These are phyloP conservation scores for Paramecium pentaurelia DNA, from an alignment of 73 alveolate species.

Conservation along the genomic window DNA sequence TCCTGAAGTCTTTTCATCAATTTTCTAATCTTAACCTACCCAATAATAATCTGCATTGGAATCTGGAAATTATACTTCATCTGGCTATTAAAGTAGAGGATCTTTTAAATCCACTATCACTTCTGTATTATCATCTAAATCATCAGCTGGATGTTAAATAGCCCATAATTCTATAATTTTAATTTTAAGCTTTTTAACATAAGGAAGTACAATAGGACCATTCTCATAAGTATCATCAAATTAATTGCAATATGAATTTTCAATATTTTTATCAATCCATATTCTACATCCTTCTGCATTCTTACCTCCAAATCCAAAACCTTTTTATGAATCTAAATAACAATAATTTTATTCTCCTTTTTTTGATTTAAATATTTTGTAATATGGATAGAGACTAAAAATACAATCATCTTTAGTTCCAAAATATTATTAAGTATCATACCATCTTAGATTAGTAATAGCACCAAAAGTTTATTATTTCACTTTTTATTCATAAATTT, in stretches of 20 bases:
- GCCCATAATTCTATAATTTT: not conserved
- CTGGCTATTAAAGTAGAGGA: not conserved
- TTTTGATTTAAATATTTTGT: not conserved
- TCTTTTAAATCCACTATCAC: not conserved
- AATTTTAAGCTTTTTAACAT: not conserved
- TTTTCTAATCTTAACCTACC: not conserved
- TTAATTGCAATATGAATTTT: not conserved
- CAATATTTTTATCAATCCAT: not conserved
- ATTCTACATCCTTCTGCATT: not conserved
- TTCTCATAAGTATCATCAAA: constrained; percentile 21
- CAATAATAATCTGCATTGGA: constrained; percentile 30
- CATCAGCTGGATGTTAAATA: constrained; percentile 25
- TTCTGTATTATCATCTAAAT: not conserved
- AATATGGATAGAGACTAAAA: constrained; percentile 1
- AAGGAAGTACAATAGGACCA: constrained; percentile 6
- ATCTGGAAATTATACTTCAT: not conserved
- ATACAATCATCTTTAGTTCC: constrained; percentile 32
- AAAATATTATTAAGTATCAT: not conserved
- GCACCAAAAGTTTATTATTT: not conserved
- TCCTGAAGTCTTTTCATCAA: not conserved
- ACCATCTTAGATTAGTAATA: not conserved
- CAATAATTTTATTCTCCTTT: constrained; percentile 27
- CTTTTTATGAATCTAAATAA: not conserved
- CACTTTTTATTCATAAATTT: not conserved
- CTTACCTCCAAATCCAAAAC: constrained; percentile 38